These are phyloP conservation scores for Fusarium sp. DNA, from an alignment of 2,329 filamentous ascomycete species.

Conservation along the genomic window DNA sequence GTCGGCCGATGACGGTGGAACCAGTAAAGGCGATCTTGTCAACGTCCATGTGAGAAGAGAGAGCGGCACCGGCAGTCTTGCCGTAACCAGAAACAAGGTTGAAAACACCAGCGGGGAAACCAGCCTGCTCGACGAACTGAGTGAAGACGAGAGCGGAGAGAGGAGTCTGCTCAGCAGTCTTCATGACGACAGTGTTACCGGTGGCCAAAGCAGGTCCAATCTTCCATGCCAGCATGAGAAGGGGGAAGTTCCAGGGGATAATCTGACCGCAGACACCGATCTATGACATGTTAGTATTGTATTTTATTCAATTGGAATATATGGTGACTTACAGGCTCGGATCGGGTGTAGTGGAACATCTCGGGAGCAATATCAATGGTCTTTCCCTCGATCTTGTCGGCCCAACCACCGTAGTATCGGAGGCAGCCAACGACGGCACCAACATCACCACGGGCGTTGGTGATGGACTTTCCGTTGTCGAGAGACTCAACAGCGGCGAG, in stretches of 20 bases:
- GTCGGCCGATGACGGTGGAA: slow-evolving; percentile 77
- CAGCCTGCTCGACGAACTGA: slow-evolving; percentile 77
- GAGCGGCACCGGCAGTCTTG: slow-evolving; percentile 80
- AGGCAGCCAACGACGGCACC: slow-evolving; percentile 74
- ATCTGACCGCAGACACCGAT: slow-evolving; percentile 87
- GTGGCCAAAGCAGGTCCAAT: slow-evolving; percentile 78
- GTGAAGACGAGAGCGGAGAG: slow-evolving; percentile 75
- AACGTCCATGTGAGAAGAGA: slow-evolving; percentile 81
- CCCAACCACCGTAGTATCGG: slow-evolving; percentile 83
- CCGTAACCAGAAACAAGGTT: slow-evolving; percentile 85
- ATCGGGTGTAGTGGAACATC: slow-evolving; percentile 84
- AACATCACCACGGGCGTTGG: slow-evolving; percentile 81
- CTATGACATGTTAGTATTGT: slow-evolving; percentile 40
- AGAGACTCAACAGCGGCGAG: slow-evolving; percentile 87
- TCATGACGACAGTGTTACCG: slow-evolving; percentile 79
- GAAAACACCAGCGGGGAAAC: slow-evolving; percentile 81
- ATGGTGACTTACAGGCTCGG: slow-evolving; percentile 71
- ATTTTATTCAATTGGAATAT: neutral
- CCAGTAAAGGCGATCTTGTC: slow-evolving; percentile 89
- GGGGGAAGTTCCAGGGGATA: slow-evolving; percentile 90
- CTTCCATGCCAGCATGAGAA: slow-evolving; percentile 88
- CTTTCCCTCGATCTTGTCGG: slow-evolving; percentile 92
- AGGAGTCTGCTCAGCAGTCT: slow-evolving; percentile 82
- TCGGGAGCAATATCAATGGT: slow-evolving; percentile 82
- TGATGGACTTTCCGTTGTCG: slow-evolving; percentile 87